A percentile compares a stretch with the other conserved stretches of the same genome.
These are phyloP conservation scores for Fusarium equiseti DNA, from an alignment of 2,329 filamentous ascomycete species.

Conservation along the genomic window DNA sequence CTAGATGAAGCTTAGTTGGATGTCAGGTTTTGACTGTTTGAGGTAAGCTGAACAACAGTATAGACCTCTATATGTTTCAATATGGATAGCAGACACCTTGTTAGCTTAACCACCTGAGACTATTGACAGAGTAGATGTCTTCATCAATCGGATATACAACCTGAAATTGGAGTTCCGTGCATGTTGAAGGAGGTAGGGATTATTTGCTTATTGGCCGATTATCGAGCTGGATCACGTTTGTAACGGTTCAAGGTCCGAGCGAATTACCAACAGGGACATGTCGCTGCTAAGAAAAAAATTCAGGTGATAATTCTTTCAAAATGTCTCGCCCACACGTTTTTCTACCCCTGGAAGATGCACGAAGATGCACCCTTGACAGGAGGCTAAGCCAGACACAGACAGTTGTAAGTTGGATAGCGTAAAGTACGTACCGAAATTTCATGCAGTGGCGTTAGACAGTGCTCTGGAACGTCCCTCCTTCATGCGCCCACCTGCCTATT, in stretches of 20 bases:
- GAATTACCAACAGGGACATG: constrained; percentile 6
- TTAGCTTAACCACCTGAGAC: background rate
- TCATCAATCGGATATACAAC: constrained; percentile 25
- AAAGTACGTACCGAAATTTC: constrained; percentile 12
- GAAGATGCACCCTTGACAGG: constrained; percentile 10
- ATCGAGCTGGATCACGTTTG: background rate
- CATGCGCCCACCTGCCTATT: constrained; percentile 29
- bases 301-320: constrained; percentile 1
- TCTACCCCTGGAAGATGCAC: constrained; percentile 9
- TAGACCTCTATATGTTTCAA: background rate
- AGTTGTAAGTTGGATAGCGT: background rate
- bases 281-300: background rate
- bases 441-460: constrained; percentile 20
- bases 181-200: background rate
- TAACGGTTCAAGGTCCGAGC: constrained; percentile 13
- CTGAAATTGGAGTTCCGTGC: too few species aligned
- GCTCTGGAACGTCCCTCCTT: constrained; percentile 15
- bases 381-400: background rate
- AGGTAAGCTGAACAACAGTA: background rate
- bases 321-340: constrained; percentile 11
- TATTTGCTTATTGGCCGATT: constrained; percentile 3
- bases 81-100: background rate
- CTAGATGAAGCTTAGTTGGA: background rate
- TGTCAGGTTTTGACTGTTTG: background rate
- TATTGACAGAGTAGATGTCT: constrained; percentile 46